Evolutionary conservation across 1,284 basidiomycete genomes (phyloP).

Genomic region (Athelia psychrophila): DNA sequence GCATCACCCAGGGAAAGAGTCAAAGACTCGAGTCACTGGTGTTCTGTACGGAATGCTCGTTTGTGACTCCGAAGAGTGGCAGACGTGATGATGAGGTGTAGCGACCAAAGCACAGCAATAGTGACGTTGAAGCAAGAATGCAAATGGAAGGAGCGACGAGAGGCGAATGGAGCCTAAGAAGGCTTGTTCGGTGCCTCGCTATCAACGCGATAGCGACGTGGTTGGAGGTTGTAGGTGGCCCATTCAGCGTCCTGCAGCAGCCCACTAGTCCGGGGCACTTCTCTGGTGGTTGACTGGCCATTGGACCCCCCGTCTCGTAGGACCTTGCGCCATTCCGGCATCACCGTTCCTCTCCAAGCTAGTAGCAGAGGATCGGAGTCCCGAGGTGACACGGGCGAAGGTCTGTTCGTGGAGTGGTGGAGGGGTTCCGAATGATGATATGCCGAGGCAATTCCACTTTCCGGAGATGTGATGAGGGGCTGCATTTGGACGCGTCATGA

Average conservation of each 20-base stretch:
- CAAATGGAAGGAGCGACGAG: slow-evolving; percentile 28
- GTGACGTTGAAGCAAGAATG: slow-evolving; percentile 9
- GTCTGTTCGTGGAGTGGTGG: slow-evolving; percentile 33
- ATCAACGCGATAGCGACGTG: slow-evolving; percentile 14
- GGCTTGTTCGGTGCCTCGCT: slow-evolving; percentile 37
- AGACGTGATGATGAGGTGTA: not conserved
- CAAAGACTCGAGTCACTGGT: slow-evolving; percentile 32
- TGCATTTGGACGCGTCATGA: slow-evolving; percentile 29
- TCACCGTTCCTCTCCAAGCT: slow-evolving; percentile 34
- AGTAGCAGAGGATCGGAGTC: slow-evolving; percentile 32
- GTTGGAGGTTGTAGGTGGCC: slow-evolving; percentile 28
- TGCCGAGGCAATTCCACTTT: slow-evolving; percentile 29
- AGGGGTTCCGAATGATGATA: slow-evolving; percentile 14
- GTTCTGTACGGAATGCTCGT: slow-evolving; percentile 34
- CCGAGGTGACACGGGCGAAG: slow-evolving; percentile 44
- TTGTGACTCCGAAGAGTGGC: slow-evolving; percentile 2
- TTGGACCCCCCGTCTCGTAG: slow-evolving; percentile 6
- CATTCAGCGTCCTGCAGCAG: slow-evolving; percentile 23
- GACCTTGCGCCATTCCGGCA: slow-evolving; percentile 43
- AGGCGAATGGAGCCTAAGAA: slow-evolving; percentile 25
- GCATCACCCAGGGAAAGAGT: slow-evolving; percentile 34
- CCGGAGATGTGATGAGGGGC: slow-evolving; percentile 42
- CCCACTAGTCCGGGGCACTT: slow-evolving; percentile 38
- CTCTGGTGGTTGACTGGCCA: slow-evolving; percentile 37
- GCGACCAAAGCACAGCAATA: not conserved